Base-by-base conservation (phyloP, 306 rosid genomes). In the Prinsepia uniflora region DNA sequence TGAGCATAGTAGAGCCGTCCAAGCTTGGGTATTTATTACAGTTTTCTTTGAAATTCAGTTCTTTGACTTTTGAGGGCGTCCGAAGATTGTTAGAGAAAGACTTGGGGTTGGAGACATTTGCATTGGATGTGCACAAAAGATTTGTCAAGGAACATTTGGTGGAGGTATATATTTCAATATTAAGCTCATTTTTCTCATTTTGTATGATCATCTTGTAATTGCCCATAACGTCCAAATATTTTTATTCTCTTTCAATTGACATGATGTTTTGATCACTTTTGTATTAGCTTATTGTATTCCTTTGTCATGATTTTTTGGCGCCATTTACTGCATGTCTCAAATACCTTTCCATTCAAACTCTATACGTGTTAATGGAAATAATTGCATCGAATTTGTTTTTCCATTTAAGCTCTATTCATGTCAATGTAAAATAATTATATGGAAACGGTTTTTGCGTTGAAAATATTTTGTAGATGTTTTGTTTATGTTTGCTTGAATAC, bases 71-170 rank as follows among this genome's bases (percentile, higher is more conserved):
- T 71, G 97, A 86, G 76, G 93, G 96, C 22, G 98, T 94, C 61
- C 93, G 98, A 59, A 86, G 98, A 78, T 76, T 94, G 84, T 85
- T 94, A 50, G 98, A 94, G 84, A 89, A 90, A 55, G 97, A 94
- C 77, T 52, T 94, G 81, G 90, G 84, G 6, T 76, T 94, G 68
- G 87, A 86, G 49, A 67, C 80, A 56, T 86, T 45, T 58, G 83
- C 92, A 45, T 78, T 94, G 80, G 98, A 94, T 68, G 90, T 84
- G 68, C 98, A 89, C 46, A 94, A 86, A 84, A 82, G 90, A 76
- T 85, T 87, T 78, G 80, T 94, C 83, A 94, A 90, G 78, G 89
- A 94, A 65, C 85, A 84, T 74, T 78, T 94, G 67, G 67, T 79
- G 60, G 82, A 87, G 98, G 98, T 93, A 80, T 70, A 15, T 65